A percentile compares a stretch with the other conserved stretches of the same genome.
These are phyloP conservation scores for Coelastrella sp. DNA, from an alignment of 139 green algal species.

Conservation along the genomic window DNA sequence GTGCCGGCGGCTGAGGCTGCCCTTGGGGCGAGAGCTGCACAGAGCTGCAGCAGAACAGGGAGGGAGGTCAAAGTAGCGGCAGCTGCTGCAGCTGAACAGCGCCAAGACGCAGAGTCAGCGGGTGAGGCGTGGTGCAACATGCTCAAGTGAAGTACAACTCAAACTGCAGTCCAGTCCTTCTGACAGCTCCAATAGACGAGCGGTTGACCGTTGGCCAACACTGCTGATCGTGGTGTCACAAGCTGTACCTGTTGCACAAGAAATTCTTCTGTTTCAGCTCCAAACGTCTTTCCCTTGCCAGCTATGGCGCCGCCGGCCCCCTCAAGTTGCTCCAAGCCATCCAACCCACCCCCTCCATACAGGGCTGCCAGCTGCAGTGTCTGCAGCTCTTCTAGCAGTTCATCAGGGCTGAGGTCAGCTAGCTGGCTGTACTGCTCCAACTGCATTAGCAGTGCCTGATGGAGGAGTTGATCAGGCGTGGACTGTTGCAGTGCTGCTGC, in stretches of 20 bases:
- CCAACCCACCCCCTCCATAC: background rate
- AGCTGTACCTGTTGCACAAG: slow-evolving; percentile 15
- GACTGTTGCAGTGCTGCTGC: background rate
- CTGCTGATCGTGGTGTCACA: background rate
- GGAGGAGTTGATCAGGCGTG: background rate
- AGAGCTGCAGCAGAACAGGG: background rate
- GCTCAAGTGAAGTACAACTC: no score
- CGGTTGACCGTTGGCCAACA: background rate
- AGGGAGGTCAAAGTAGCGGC: background rate
- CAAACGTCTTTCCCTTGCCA: background rate
- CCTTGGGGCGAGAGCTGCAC: background rate
- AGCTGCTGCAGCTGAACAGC: background rate
- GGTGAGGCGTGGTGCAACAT: no score
- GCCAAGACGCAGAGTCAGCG: no score
- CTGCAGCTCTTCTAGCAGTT: slow-evolving; percentile 10
- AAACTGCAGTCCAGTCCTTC: no score
- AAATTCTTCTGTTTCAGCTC: background rate
- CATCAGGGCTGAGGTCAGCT: background rate
- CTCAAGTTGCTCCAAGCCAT: background rate
- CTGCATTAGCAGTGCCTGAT: background rate
- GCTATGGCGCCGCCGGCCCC: background rate
- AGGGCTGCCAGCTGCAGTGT: slow-evolving; percentile 9
- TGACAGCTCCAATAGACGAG: no score
- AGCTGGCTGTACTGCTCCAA: background rate
- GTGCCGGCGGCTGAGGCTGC: background rate